Percentiles rank a stretch among this genome's conserved stretches.
Evolutionary conservation across 129 eudicot genomes (phyloP).

Genomic region (Smallanthus sonchifolius): DNA sequence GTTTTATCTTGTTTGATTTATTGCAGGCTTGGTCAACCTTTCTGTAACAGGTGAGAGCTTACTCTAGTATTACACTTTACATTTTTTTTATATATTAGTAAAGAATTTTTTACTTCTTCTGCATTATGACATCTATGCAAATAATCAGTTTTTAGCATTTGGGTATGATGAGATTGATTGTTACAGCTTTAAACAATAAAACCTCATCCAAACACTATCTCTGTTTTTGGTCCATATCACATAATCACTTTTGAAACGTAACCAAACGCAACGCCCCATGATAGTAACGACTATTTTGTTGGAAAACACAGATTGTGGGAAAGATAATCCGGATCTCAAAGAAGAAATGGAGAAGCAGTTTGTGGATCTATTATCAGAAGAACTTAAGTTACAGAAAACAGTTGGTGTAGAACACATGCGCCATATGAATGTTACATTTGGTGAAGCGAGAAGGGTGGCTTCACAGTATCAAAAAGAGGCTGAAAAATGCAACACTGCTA

Average conservation of each 20-base stretch:
- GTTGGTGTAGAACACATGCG: slow-evolving; percentile 58
- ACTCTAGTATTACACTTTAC: neutral
- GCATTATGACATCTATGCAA: neutral
- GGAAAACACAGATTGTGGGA: slow-evolving; percentile 60
- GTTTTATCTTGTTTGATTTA: slow-evolving; percentile 3
- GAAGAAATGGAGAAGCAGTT: slow-evolving; percentile 88
- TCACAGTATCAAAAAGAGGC: slow-evolving; percentile 76
- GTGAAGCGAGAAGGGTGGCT: slow-evolving; percentile 75
- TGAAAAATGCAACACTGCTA: slow-evolving; percentile 78
- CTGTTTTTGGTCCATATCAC: neutral
- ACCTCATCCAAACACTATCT: neutral
- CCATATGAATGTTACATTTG: slow-evolving; percentile 72
- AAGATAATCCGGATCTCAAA: slow-evolving; percentile 76
- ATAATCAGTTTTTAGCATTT: neutral
- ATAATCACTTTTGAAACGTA: neutral
- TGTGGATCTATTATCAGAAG: slow-evolving; percentile 72
- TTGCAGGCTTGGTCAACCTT: slow-evolving; percentile 85
- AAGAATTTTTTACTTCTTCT: neutral
- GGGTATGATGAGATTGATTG: neutral
- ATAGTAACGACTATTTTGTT: neutral
- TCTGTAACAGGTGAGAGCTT: slow-evolving; percentile 61
- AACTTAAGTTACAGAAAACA: slow-evolving; percentile 58
- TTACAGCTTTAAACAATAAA: neutral
- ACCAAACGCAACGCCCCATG: neutral
- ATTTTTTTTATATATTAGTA: neutral